Percentiles rank a stretch among this genome's conserved stretches.
phyloP scores from a whole-genome alignment of 2,329 filamentous ascomycete genomes.

The Aureobasidium sp. region DNA sequence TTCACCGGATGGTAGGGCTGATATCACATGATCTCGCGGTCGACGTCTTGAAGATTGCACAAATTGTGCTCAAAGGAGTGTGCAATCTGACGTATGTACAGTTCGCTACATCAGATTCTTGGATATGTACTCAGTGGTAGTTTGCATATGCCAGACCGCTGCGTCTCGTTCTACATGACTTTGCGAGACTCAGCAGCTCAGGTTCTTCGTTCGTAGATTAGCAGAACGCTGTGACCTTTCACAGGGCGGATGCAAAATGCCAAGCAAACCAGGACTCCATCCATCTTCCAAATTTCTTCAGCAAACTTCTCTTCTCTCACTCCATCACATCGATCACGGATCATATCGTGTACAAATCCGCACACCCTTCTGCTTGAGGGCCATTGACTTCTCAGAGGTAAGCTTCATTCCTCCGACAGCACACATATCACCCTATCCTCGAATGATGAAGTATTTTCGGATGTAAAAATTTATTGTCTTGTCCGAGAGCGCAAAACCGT shows the following conservation, averaged over 20 bases:
- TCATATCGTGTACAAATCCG: background rate
- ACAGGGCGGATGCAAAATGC: background rate
- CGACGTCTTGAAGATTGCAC: background rate
- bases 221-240: background rate
- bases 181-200: too few species aligned
- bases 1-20: constrained; percentile 1
- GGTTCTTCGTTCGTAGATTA: too few species aligned
- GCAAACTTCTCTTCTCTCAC: background rate
- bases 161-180: too few species aligned
- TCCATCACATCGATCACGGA: background rate
- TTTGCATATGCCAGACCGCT: background rate
- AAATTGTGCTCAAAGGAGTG: background rate
- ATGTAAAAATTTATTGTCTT: constrained; percentile 74
- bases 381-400: background rate
- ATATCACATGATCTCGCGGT: background rate
- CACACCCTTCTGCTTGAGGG: too few species aligned
- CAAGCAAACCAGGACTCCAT: background rate
- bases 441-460: constrained; percentile 91
- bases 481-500: constrained; percentile 92
- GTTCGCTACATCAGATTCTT: background rate
- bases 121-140: background rate
- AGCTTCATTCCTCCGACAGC: background rate
- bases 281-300: background rate
- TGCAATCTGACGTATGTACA: background rate
- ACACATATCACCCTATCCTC: constrained; percentile 14